Base-by-base conservation (phyloP, 108 stramenopile species). In the Nannochloropsis gaditana region DNA sequence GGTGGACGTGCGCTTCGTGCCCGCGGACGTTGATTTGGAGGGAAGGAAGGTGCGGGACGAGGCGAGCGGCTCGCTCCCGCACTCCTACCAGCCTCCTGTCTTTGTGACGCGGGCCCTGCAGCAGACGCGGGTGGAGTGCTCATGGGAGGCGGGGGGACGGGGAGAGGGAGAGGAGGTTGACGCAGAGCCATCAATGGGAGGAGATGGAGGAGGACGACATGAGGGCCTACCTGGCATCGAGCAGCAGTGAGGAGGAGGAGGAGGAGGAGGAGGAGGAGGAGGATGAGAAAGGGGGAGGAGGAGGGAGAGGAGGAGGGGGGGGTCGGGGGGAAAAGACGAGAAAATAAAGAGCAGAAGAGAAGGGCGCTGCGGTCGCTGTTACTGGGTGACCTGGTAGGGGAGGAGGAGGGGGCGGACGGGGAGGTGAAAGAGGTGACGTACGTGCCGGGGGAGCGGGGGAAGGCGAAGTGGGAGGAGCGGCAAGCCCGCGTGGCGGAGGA, bases 141-240 rank as follows among this genome's bases (percentile, higher is more conserved):
- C 96, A n/a, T 99, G 98, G 98, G 98, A 99, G 79, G 93, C 93
- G 79, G 96, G 94, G 94, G n/a, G 97, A 97, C 81, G 83, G 83
- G 17, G 94, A 96, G 42, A 90, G 97, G 80, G 95, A 95, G 85
- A 91, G 86, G 44, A 92, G 87, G 81, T 89, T 98, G 81, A 96
- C 95, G 17, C 91, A 92, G 83, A 93, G 86, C 50, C 90, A 92
- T 42, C 89, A 88, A 73, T 97, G 97, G 97, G 84, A 91, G 84
- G 93, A 93, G 21, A 83, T 94, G 84, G 87, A 92, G 5, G 95
- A 95, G 31, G 94, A 94, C 85, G 97, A 96, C 84, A 87, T 97
- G 73, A 92, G 92, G 90, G 94, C 94, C 41, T 96, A 97, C 87
- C 84, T 96, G 73, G 96, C 95, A 92, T 91, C 17, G 92, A 93